phyloP scores from a whole-genome alignment of 2,329 filamentous ascomycete species.

The Cercospora janseana region DNA sequence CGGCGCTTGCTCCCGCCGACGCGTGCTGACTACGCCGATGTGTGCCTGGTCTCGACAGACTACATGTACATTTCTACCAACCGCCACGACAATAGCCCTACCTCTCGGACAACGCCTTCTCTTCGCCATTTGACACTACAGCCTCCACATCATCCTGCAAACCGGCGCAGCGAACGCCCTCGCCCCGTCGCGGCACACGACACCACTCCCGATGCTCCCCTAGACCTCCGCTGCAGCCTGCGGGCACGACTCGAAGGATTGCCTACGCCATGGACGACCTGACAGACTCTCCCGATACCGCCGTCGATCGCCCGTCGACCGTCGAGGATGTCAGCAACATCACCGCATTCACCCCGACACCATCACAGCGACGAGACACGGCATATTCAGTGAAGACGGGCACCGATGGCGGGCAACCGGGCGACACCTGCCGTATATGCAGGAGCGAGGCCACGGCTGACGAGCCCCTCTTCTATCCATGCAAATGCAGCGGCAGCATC shows the following conservation, averaged over 20 bases:
- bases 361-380: conserved; percentile 28
- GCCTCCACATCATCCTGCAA: neutral
- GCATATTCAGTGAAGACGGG: conserved; percentile 24
- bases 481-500: conserved; percentile 98
- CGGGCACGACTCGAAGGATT: neutral
- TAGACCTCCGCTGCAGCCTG: neutral
- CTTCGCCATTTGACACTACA: neutral
- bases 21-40: no score
- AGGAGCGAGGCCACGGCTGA: conserved; percentile 77
- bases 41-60: no score
- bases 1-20: no score
- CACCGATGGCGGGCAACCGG: conserved; percentile 46
- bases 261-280: conserved; percentile 21
- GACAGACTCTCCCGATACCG: neutral
- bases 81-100: no score
- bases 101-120: neutral
- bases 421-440: conserved; percentile 96
- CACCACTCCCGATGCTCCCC: conserved; percentile 3
- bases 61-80: no score
- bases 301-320: neutral
- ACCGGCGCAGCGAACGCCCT: neutral
- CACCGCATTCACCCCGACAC: conserved; percentile 42
- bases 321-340: conserved; percentile 57
- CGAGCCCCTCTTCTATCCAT: conserved; percentile 93
- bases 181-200: conserved; percentile 1